phyloP scores from a whole-genome alignment of 306 rosid genomes.

The Prunus mira region DNA sequence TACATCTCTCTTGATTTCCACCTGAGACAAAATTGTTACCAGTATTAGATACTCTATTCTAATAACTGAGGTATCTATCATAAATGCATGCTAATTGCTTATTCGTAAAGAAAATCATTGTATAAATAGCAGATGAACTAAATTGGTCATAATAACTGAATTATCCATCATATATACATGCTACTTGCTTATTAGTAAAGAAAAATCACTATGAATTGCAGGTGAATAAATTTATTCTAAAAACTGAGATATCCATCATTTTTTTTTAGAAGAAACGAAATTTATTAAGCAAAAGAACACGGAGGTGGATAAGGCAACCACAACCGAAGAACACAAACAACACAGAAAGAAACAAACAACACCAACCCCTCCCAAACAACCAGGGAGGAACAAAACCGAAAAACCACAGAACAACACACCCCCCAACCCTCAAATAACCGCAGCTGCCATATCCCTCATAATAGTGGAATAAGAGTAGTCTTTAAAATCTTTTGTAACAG shows the following conservation, averaged over 20 bases:
- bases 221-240: not conserved
- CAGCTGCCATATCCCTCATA: no score
- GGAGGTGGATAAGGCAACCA: no score
- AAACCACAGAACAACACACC: no score
- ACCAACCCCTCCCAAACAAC: no score
- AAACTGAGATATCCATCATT: not conserved
- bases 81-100: not conserved
- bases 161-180: not conserved
- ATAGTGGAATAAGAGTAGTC: no score
- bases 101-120: not conserved
- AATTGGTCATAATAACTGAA: not conserved
- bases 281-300: no score
- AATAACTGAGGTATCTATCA: not conserved
- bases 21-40: constrained; percentile 39
- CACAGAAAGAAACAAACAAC: no score
- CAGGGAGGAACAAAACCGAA: no score
- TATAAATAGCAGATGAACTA: not conserved
- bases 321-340: no score
- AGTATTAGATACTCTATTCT: not conserved
- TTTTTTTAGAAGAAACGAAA: no score
- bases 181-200: not conserved
- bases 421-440: no score
- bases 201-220: not conserved
- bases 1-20: constrained; percentile 85
- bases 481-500: no score